phyloP scores from a whole-genome alignment of 768 basidiomycete species.

The Pleurotus tuoliensis region DNA sequence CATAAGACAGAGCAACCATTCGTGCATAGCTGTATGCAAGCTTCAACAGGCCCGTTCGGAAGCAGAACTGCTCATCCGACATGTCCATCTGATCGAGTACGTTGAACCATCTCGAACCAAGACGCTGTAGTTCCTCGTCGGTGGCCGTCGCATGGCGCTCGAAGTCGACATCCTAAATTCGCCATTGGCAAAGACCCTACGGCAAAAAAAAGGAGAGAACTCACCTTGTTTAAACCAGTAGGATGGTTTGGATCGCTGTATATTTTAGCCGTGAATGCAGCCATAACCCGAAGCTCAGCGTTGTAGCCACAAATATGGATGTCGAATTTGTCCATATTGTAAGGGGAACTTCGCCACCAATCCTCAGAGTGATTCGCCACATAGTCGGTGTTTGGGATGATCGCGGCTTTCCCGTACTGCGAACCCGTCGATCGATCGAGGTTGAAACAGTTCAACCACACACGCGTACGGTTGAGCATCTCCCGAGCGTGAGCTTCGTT shows the following conservation, averaged over 20 bases:
- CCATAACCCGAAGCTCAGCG: constrained; percentile 63
- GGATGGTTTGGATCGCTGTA: constrained; percentile 73
- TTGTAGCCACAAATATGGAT: constrained; percentile 80
- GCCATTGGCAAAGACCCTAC: background rate
- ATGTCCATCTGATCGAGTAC: constrained; percentile 48
- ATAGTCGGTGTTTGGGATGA: constrained; percentile 74
- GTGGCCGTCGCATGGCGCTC: constrained; percentile 60
- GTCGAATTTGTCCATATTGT: constrained; percentile 72
- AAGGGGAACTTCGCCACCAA: constrained; percentile 68
- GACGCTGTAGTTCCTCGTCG: constrained; percentile 61
- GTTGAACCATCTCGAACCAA: constrained; percentile 55
- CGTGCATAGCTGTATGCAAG: constrained; percentile 67
- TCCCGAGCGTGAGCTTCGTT: constrained; percentile 83
- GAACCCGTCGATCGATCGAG: constrained; percentile 85
- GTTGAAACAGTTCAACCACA: constrained; percentile 90
- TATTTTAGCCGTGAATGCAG: constrained; percentile 56
- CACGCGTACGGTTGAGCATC: constrained; percentile 83
- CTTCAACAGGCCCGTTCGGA: constrained; percentile 58
- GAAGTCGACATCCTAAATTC: constrained; percentile 49
- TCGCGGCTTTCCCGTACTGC: constrained; percentile 85
- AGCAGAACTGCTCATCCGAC: constrained; percentile 50
- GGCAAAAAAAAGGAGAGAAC: constrained; percentile 9
- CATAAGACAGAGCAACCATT: constrained; percentile 67
- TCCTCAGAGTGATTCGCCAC: constrained; percentile 64
- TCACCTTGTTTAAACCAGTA: constrained; percentile 71